Percentiles rank a stretch among this genome's conserved stretches.
Evolutionary conservation across 768 basidiomycete genomes (phyloP).

Genomic region (Mycena leptocephala): DNA sequence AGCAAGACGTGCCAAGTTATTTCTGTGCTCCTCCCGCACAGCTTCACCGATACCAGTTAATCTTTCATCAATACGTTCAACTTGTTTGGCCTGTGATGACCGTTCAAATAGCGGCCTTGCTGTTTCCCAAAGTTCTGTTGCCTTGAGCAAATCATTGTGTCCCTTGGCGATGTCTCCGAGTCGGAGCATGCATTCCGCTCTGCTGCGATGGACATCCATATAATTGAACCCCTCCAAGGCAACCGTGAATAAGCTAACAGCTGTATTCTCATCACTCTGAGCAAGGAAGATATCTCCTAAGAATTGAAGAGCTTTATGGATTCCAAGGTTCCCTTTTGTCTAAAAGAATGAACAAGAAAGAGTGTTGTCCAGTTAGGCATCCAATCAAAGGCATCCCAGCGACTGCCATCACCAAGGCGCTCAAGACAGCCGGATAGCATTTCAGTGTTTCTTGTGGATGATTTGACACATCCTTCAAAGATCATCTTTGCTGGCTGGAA

Average conservation of each 20-base stretch:
- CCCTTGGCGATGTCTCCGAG: background rate
- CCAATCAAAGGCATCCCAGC: background rate
- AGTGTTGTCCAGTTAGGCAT: background rate
- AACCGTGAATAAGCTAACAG: no score
- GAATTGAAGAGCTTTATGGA: background rate
- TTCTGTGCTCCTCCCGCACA: no score
- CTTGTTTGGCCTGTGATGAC: no score
- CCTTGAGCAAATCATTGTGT: background rate
- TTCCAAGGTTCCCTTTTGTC: background rate
- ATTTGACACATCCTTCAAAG: background rate
- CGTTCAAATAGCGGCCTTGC: no score
- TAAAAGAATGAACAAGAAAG: background rate
- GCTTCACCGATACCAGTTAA: no score
- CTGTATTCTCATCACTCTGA: no score
- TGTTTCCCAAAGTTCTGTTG: no score
- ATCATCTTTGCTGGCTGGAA: background rate
- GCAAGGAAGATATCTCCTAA: background rate
- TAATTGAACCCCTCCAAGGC: no score
- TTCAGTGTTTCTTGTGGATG: background rate
- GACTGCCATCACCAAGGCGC: background rate
- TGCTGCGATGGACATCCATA: no score
- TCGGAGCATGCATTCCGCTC: background rate
- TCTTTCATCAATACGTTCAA: no score
- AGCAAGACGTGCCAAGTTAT: no score
- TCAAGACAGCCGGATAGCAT: background rate